These are phyloP conservation scores for Metschnikowia similis DNA, from an alignment of 805 yeast species.

Conservation along the genomic window DNA sequence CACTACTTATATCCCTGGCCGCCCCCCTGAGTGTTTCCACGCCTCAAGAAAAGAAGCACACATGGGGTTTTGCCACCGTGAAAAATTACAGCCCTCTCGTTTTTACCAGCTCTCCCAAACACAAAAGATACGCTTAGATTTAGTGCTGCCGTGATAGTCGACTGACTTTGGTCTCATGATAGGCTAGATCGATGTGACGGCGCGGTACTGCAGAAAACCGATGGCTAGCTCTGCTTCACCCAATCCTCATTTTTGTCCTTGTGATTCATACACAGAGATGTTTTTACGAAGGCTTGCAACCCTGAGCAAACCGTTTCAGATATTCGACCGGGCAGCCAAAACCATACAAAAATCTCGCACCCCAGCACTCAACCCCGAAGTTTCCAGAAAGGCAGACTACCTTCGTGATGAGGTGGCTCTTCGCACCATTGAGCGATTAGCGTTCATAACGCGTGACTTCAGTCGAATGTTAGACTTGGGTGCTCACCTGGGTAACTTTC, in stretches of 20 bases:
- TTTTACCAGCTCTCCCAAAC: too few species aligned
- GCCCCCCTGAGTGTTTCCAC: too few species aligned
- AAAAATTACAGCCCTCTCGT: too few species aligned
- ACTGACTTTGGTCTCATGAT: not conserved
- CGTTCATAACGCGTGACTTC: slow-evolving; percentile 65
- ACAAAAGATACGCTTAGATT: too few species aligned
- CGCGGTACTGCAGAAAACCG: slow-evolving; percentile 4
- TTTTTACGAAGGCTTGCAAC: slow-evolving; percentile 9
- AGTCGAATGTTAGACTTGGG: slow-evolving; percentile 67
- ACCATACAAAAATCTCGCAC: slow-evolving; percentile 55
- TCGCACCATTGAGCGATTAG: slow-evolving; percentile 69
- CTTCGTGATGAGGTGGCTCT: slow-evolving; percentile 69
- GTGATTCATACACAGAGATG: not conserved
- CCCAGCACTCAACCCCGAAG: slow-evolving; percentile 38
- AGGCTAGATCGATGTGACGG: not conserved
- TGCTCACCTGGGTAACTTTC: slow-evolving; percentile 63
- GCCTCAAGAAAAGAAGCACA: too few species aligned
- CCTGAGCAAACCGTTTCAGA: slow-evolving; percentile 27
- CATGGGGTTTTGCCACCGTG: too few species aligned
- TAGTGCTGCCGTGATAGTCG: not conserved
- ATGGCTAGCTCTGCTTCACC: not conserved
- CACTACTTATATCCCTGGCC: too few species aligned
- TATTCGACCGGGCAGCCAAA: slow-evolving; percentile 62
- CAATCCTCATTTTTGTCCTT: not conserved
- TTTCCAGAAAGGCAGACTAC: slow-evolving; percentile 60